Evolutionary conservation across 1,139 yeast species (phyloP).

Genomic region (Taphrina deformans): DNA sequence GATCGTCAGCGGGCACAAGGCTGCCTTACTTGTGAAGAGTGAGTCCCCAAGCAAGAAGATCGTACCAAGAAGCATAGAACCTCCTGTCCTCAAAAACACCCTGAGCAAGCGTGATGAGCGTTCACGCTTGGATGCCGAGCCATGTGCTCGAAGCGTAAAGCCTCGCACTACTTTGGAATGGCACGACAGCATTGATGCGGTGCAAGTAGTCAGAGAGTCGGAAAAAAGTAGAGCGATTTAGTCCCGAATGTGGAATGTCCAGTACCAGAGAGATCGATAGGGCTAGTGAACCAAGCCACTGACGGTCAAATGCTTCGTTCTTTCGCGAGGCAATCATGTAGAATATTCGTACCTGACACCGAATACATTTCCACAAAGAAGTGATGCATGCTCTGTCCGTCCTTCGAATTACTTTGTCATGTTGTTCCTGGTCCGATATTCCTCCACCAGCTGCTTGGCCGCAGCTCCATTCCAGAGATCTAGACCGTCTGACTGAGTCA

Average conservation of each 20-base stretch:
- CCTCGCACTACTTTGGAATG: background rate
- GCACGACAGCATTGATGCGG: background rate
- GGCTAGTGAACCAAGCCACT: too few relatives aligned
- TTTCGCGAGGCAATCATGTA: background rate
- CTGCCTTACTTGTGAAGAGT: background rate
- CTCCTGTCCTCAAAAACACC: background rate
- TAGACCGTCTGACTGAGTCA: background rate
- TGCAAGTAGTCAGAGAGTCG: background rate
- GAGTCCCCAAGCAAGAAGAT: background rate
- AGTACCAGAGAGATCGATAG: background rate
- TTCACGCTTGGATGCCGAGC: too few relatives aligned
- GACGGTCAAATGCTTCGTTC: too few relatives aligned
- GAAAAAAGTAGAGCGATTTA: background rate
- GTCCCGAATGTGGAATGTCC: background rate
- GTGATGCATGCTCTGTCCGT: too few relatives aligned
- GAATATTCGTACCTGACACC: background rate
- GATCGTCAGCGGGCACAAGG: background rate
- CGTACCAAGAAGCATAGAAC: background rate
- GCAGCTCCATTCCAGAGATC: slow-evolving; percentile 33
- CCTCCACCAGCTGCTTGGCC: background rate
- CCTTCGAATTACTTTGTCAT: background rate
- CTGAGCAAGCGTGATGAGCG: background rate
- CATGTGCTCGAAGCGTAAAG: background rate
- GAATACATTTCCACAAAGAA: too few relatives aligned
- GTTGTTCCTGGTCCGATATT: background rate